Evolutionary conservation across 441 rosid genomes (phyloP).

Genomic region (Iberis amara): DNA sequence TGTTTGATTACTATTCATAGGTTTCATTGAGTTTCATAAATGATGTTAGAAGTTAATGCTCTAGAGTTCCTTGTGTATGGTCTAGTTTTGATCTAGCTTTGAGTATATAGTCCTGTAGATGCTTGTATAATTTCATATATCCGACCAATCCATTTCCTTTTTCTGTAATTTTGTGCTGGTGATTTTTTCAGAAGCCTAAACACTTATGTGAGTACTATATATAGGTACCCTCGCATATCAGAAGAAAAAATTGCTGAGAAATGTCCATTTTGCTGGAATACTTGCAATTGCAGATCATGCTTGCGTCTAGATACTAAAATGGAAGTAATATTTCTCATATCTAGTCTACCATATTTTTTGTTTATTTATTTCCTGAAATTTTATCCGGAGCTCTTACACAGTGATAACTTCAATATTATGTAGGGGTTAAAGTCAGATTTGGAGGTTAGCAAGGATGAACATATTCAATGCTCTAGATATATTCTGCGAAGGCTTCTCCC

Average conservation of each 20-base stretch:
- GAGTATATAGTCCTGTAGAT: no score
- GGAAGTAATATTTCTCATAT: slow-evolving; percentile 6
- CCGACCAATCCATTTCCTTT: neutral
- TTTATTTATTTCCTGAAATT: neutral
- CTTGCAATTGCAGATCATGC: slow-evolving; percentile 29
- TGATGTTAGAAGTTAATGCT: no score
- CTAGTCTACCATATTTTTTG: neutral
- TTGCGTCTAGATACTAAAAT: slow-evolving; percentile 16
- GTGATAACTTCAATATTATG: neutral
- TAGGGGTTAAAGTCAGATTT: slow-evolving; percentile 11
- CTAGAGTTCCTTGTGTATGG: no score
- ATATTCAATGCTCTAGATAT: slow-evolving; percentile 2
- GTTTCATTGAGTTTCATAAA: no score
- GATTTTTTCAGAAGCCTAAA: neutral
- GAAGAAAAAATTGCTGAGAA: slow-evolving; percentile 22
- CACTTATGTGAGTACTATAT: neutral
- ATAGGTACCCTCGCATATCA: slow-evolving; percentile 23
- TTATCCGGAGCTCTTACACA: neutral
- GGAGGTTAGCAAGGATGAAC: neutral
- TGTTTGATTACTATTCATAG: no score
- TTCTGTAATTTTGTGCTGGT: neutral
- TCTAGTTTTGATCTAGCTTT: no score
- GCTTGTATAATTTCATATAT: no score
- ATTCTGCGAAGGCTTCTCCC: slow-evolving; percentile 24
- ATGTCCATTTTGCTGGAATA: slow-evolving; percentile 24